Conservation (phyloP, 805 yeast species). For the Lipomyces oligophaga region DNA sequence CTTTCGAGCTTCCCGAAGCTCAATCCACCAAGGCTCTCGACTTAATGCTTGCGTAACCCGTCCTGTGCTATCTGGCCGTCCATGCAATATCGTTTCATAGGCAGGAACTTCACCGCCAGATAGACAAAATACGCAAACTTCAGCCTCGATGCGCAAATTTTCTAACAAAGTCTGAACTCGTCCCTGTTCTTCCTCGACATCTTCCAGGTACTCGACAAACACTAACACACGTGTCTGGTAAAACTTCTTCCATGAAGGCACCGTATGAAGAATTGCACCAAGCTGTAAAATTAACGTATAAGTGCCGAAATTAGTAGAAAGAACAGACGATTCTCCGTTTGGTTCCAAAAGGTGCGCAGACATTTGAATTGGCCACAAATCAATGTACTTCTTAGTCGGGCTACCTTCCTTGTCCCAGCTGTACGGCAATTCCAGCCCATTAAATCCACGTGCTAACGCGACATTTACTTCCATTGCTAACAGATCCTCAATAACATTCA, state of each 20-base stretch:
- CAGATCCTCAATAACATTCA: conserved; percentile 84
- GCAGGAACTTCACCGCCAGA: conserved; percentile 51
- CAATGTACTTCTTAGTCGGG: conserved; percentile 53
- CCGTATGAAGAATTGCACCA: conserved; percentile 90
- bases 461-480: conserved; percentile 84
- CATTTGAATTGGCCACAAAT: conserved; percentile 96
- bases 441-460: conserved; percentile 89
- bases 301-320: conserved; percentile 92
- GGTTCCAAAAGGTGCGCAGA: conserved; percentile 69
- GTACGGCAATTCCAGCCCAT: conserved; percentile 58
- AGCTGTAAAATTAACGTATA: conserved; percentile 88
- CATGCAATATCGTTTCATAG: conserved; percentile 76
- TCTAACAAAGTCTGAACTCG: conserved; percentile 62
- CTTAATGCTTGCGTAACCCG: conserved; percentile 51
- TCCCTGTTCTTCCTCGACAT: conserved; percentile 63
- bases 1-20: conserved; percentile 56
- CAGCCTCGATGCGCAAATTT: conserved; percentile 80
- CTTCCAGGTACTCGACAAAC: conserved; percentile 75
- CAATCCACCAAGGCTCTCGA: conserved; percentile 84
- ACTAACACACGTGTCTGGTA: conserved; percentile 77
- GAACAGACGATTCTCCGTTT: conserved; percentile 59
- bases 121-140: conserved; percentile 68
- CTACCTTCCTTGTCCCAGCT: conserved; percentile 32
- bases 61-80: conserved; percentile 46
- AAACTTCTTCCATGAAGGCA: conserved; percentile 83